Base-by-base conservation (phyloP, 805 yeast species). In the Metschnikowia sp. region DNA sequence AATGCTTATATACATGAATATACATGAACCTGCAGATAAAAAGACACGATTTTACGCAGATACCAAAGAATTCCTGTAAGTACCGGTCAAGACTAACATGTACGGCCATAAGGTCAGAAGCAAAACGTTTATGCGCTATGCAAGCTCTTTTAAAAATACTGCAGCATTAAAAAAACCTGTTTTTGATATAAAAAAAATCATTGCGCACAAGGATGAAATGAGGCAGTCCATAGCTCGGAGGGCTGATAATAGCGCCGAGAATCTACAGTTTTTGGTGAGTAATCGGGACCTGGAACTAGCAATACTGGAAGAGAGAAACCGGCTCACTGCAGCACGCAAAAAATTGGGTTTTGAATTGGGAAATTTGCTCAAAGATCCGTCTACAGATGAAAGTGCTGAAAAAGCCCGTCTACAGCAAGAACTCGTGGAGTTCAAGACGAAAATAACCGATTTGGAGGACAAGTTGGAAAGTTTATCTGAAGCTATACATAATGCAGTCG, bases 401-500 rank as follows among this genome's bases (percentile, higher is more conserved):
- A 49, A 18, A 40, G 56, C 33, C 47, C 40, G 48, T 15, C 52
- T 39, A 45, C 56, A 42, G 44, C 53, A 39, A 18, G 49, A 47
- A 10, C 59, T 70, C 8, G 44, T 51, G 28, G 57, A 53, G 3
- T 53, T 63, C 29, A 71, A 72, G 49, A 22, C 44, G 3, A 50
- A 53, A 29, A 49, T 70, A n/a, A 58, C 61, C 36, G 56, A 55
- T 0, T 45, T 70, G 13, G 75, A 70, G 41, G 38, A 46, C 4
- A 49, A 58, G 41, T 53, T 58, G 4, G 54, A 56, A 4, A 44
- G 28, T 1, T 49, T 75, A 3, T 74, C 79, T 13, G 60, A 66
- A 6, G 56, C 61, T 3, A 62, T 84, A 0, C 61, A 63, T 32
- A 48, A 58, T 0, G 63, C 65, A 11, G 78, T 79, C 1, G 81